phyloP scores from a whole-genome alignment of 805 yeast genomes.

The Yamadazyma scolyti region DNA sequence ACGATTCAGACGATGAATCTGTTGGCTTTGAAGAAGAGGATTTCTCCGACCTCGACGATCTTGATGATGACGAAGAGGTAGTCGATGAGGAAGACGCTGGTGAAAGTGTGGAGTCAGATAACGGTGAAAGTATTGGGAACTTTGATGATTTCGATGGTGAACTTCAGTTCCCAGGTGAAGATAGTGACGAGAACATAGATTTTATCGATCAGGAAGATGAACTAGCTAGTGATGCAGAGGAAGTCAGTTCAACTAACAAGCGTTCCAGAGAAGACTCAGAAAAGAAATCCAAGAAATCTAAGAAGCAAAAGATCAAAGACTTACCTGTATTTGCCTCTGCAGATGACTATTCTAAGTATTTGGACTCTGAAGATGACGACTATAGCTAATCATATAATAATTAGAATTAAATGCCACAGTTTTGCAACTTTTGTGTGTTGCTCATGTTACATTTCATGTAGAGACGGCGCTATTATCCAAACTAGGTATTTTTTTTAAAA shows the following conservation, averaged over 20 bases:
- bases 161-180: no score
- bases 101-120: conserved; percentile 30
- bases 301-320: conserved; percentile 56
- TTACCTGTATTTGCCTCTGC: conserved; percentile 87
- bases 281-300: conserved; percentile 33
- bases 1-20: conserved; percentile 30
- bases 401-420: background rate
- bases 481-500: no score
- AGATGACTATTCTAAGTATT: conserved; percentile 76
- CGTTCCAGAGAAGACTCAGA: conserved; percentile 22
- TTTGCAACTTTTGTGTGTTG: no score
- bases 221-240: conserved; percentile 22
- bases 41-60: conserved; percentile 41
- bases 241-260: conserved; percentile 16
- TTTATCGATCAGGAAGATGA: conserved; percentile 33
- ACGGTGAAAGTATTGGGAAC: background rate
- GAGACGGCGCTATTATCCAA: no score
- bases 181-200: conserved; percentile 7
- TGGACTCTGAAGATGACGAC: conserved; percentile 62
- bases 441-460: no score
- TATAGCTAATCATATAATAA: conserved; percentile 10
- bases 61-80: conserved; percentile 19
- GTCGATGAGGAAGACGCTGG: conserved; percentile 3
- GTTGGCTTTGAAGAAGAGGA: conserved; percentile 45
- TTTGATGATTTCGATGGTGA: conserved; percentile 1